phyloP scores from a whole-genome alignment of 1,139 yeast genomes.

The Saccharomycopsis crataegensis region DNA sequence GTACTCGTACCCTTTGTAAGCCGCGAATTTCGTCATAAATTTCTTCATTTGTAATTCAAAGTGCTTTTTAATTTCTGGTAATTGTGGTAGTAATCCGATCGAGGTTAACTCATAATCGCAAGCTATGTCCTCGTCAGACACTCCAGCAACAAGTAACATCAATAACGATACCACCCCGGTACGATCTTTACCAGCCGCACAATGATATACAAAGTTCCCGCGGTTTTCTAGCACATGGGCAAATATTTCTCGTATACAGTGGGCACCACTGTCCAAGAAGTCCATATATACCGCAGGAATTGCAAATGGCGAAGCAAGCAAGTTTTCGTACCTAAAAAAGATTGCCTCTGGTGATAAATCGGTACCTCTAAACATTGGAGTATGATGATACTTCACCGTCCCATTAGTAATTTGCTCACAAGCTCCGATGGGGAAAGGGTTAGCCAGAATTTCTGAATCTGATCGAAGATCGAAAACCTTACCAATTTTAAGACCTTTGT shows the following conservation, averaged over 20 bases:
- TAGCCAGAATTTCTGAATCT: slow-evolving; percentile 21
- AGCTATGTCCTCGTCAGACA: slow-evolving; percentile 57
- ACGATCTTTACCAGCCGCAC: slow-evolving; percentile 85
- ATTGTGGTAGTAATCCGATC: slow-evolving; percentile 51
- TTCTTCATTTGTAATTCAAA: slow-evolving; percentile 26
- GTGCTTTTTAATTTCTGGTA: slow-evolving; percentile 32
- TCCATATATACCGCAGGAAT: slow-evolving; percentile 58
- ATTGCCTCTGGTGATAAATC: slow-evolving; percentile 64
- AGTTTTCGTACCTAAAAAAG: slow-evolving; percentile 48
- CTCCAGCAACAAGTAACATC: slow-evolving; percentile 54
- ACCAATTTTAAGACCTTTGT: slow-evolving; percentile 38
- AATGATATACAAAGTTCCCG: slow-evolving; percentile 53
- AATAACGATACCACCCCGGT: slow-evolving; percentile 74
- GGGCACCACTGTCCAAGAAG: slow-evolving; percentile 43
- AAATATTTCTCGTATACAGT: slow-evolving; percentile 42
- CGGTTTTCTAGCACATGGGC: slow-evolving; percentile 46
- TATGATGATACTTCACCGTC: slow-evolving; percentile 42
- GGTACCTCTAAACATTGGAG: slow-evolving; percentile 50
- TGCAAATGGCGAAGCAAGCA: slow-evolving; percentile 57
- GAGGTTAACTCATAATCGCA: slow-evolving; percentile 72
- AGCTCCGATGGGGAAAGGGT: slow-evolving; percentile 38
- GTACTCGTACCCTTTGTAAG: slow-evolving; percentile 20
- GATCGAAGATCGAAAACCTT: slow-evolving; percentile 68
- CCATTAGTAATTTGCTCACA: slow-evolving; percentile 38
- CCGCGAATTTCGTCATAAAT: slow-evolving; percentile 21